A percentile compares a stretch with the other conserved stretches of the same genome.
These are phyloP conservation scores for Styphnolobium japonicum DNA, from an alignment of 306 rosid species.

Conservation along the genomic window DNA sequence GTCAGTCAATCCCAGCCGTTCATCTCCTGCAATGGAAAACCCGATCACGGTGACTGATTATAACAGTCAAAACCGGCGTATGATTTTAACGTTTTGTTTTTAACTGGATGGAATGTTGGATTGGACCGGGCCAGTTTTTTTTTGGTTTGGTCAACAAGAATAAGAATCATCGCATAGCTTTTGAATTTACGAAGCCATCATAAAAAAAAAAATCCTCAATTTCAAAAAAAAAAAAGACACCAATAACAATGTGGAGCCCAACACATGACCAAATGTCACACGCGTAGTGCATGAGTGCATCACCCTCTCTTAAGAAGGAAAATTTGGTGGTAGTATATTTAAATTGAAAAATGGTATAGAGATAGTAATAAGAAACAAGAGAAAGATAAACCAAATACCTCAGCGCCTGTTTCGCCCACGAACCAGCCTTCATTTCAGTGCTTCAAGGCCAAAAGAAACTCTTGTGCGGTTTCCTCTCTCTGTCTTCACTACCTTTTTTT, in stretches of 20 bases:
- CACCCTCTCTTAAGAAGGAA: not conserved
- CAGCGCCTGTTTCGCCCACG: constrained; percentile 52
- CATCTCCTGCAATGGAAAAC: not conserved
- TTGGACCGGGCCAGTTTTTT: not conserved
- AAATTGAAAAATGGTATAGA: constrained; percentile 15
- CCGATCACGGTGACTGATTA: not conserved
- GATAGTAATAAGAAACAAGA: not conserved
- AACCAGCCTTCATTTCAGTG: constrained; percentile 43
- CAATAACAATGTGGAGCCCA: constrained; percentile 47
- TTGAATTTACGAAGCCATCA: constrained; percentile 27
- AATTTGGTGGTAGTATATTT: constrained; percentile 10
- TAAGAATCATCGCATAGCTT: not conserved
- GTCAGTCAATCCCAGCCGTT: constrained; percentile 17
- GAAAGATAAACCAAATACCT: constrained; percentile 46
- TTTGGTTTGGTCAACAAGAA: not conserved
- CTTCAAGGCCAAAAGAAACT: constrained; percentile 45
- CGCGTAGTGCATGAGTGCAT: constrained; percentile 13
- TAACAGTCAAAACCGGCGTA: constrained; percentile 33
- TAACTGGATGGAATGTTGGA: constrained; percentile 6
- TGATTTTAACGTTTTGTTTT: constrained; percentile 18
- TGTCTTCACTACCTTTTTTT: constrained; percentile 14
- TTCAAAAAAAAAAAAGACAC: not conserved
- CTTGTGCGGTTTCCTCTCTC: constrained; percentile 28
- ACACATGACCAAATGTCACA: constrained; percentile 43
- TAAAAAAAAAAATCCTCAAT: not conserved